phyloP scores from a whole-genome alignment of 2,329 filamentous ascomycete species.

The Fusarium sterilihyphosum region DNA sequence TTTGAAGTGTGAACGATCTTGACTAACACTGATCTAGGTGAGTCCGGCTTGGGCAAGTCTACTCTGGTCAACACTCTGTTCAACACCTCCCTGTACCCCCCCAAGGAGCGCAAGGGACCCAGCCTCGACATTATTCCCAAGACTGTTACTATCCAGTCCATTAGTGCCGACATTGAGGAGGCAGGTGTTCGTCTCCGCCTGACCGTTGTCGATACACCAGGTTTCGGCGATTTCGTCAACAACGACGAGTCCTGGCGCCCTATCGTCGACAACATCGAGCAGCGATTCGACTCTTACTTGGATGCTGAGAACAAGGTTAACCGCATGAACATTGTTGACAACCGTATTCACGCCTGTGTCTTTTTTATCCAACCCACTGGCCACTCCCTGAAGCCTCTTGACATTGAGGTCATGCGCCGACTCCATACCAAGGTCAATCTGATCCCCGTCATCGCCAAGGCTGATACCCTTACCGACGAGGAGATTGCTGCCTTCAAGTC shows the following conservation, averaged over 20 bases:
- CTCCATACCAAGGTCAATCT: conserved; percentile 99
- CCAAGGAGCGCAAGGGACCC: conserved; percentile 97
- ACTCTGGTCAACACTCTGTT: conserved; percentile 99
- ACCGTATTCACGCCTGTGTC: conserved; percentile 97
- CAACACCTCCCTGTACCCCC: conserved; percentile 98
- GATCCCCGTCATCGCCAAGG: conserved; percentile 98
- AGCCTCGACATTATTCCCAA: conserved; percentile 99
- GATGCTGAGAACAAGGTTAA: conserved; percentile 99
- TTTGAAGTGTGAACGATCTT: neutral
- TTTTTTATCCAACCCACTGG: conserved; percentile 99
- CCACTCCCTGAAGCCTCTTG: conserved; percentile 96
- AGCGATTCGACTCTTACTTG: conserved; percentile 97
- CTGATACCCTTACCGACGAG: conserved; percentile 96
- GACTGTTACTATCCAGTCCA: conserved; percentile 94
- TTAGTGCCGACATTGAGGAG: conserved; percentile 97
- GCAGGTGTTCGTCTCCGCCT: conserved; percentile 95
- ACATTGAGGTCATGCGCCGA: conserved; percentile 99
- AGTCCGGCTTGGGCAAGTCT: conserved; percentile 99
- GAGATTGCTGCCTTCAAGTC: conserved; percentile 95
- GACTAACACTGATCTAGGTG: conserved; percentile 67
- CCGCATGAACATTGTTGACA: conserved; percentile 99
- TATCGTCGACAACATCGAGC: conserved; percentile 99
- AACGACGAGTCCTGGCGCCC: conserved; percentile 99
- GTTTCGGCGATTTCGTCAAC: conserved; percentile 99
- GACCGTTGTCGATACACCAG: conserved; percentile 97